Percentiles rank a stretch among this genome's conserved stretches.
Conservation (phyloP, 2,329 filamentous ascomycete genomes). For the Trichothecium roseum region DNA sequence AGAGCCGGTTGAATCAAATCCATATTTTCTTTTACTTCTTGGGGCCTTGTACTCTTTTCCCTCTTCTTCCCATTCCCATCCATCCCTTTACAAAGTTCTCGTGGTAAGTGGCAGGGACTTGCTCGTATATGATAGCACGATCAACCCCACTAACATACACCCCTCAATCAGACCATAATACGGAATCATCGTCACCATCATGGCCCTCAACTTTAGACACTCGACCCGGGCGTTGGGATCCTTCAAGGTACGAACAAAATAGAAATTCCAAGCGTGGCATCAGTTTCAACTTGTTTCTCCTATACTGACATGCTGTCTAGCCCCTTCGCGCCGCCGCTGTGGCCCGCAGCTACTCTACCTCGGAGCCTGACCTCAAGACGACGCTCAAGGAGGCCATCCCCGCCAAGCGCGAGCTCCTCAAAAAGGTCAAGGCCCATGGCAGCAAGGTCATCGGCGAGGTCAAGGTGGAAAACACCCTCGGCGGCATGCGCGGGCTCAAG, state of each 20-base stretch:
- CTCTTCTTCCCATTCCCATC: not conserved
- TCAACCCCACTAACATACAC: not conserved
- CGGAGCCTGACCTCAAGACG: constrained; percentile 83
- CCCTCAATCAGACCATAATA: not conserved
- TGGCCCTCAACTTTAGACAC: constrained; percentile 55
- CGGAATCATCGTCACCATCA: constrained; percentile 23
- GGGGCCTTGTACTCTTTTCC: not conserved
- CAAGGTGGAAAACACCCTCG: constrained; percentile 87
- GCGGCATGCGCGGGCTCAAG: constrained; percentile 95
- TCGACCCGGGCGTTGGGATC: constrained; percentile 53
- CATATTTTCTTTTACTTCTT: constrained; percentile 1
- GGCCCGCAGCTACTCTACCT: constrained; percentile 55
- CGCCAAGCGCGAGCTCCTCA: constrained; percentile 83
- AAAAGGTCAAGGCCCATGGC: constrained; percentile 81
- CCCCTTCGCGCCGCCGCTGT: constrained; percentile 19
- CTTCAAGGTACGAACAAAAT: constrained; percentile 49
- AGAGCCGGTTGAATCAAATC: too few relatives aligned
- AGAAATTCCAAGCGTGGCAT: too few relatives aligned
- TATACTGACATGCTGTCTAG: constrained; percentile 8
- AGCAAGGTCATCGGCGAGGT: constrained; percentile 82
- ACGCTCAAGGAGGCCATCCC: constrained; percentile 78
- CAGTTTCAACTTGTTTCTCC: not conserved
- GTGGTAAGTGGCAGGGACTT: too few relatives aligned
- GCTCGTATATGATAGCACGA: too few relatives aligned
- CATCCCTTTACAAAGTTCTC: not conserved